Base-by-base conservation (phyloP, 306 rosid species). In the Vigna mungo region DNA sequence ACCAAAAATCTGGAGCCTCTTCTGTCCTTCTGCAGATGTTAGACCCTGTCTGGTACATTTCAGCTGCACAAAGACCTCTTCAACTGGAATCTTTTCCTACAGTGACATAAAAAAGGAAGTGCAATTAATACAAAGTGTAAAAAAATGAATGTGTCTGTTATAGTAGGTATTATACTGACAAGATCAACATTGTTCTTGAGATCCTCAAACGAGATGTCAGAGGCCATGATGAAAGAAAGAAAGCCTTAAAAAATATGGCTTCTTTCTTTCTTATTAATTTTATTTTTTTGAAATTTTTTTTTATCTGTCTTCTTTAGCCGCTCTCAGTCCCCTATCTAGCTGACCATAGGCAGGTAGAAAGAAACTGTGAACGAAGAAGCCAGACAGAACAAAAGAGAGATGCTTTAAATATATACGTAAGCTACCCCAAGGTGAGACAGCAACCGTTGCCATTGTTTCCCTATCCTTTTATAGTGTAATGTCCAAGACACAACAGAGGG, bases 41-140 rank as follows among this genome's bases (percentile, higher is more conserved):
- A 92, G 76, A 64, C 97, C 97, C 53, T 85, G 85, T 76, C 12
- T 79, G 2, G 85, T 58, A 74, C 97, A 92, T 86, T 90, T 92
- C 43, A 92, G 86, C 54, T 85, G 81, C 70, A 82, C 61, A 54
- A 92, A 89, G 1, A 92, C 96, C 77, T 87, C 94, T 63, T 90
- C 91, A 18, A 92, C 64, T 0, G 96, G 94, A 63, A 92, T 87
- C 11, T 85, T 76, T 77, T 90, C 97, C 97, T 90, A 52, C 69
- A 49, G 78, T 53, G 49, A 39, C 32, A 30, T 56, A 5, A 13
- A 18, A 18, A 16, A 61, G 23, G 6, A 77, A 32, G 3, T 13
- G 5, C 14, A 32, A 7, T n/a, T 47, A 47, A 47, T 14, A 0
- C 14, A 64, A 43, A 17, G 10, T 62, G 59, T n/a, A 52, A 61